Evolutionary conservation across 371 early-diverging fungal genomes (phyloP).

Genomic region (Syncephalastrum monosporum): DNA sequence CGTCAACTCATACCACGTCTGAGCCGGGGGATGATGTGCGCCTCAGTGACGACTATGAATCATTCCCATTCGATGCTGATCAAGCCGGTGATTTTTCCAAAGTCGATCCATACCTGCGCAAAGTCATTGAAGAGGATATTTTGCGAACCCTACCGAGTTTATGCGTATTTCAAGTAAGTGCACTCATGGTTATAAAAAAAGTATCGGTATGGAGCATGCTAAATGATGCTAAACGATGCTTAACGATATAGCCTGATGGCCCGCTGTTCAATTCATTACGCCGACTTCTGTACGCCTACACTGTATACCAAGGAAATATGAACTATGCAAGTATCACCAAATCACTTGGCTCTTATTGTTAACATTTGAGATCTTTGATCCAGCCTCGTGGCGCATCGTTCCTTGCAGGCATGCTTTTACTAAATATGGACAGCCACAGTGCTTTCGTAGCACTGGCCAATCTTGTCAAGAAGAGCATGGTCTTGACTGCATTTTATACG

Average conservation of each 20-base stretch:
- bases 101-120: conserved; percentile 29
- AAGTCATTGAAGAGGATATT: conserved; percentile 50
- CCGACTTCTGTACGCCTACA: conserved; percentile 45
- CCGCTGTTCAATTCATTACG: conserved; percentile 41
- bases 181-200: too few relatives aligned
- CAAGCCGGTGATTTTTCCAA: conserved; percentile 15
- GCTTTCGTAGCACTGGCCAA: conserved; percentile 36
- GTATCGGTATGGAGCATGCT: neutral
- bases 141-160: conserved; percentile 48
- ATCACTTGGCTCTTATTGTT: neutral
- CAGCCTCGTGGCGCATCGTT: conserved; percentile 50
- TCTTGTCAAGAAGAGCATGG: conserved; percentile 33
- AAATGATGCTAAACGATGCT: neutral
- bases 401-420: conserved; percentile 45
- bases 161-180: conserved; percentile 49
- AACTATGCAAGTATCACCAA: conserved; percentile 34
- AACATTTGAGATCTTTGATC: neutral
- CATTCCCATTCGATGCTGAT: conserved; percentile 13
- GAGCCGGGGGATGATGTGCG: conserved; percentile 12
- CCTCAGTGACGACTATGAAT: conserved; percentile 7
- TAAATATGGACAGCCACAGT: conserved; percentile 44
- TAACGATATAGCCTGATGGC: conserved; percentile 36
- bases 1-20: too few relatives aligned
- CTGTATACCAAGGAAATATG: conserved; percentile 29
- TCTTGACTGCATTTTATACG: conserved; percentile 39